Base-by-base conservation (phyloP, 2,329 filamentous ascomycete genomes). In the Pseudogymnoascus sp. region DNA sequence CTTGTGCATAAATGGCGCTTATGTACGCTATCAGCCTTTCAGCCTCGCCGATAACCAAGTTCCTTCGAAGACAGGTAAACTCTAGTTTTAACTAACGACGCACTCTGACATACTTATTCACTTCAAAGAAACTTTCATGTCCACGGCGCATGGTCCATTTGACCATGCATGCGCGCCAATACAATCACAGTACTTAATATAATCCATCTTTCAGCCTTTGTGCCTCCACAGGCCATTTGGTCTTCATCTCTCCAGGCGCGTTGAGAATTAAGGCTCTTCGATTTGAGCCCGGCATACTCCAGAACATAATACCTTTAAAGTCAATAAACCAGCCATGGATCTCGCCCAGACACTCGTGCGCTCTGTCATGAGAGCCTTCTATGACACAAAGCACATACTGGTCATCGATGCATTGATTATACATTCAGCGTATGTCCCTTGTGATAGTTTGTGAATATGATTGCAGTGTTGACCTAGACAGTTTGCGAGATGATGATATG, bases 301-400 rank as follows among this genome's bases (percentile, higher is more conserved):
- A 33, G n/a, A 35, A n/a, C 9, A 55, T 33, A 35, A 33, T 35
- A 55, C 17, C 29, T 35, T 21, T 55, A 9, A 17, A 13, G n/a
- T 33, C 21, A 35, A 55, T 9, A 55, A 55, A 33, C 27, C 48
- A 33, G 76, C 71, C 63, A 85, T 88, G 79, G 84, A 89, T 74
- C 81, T 87, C 67, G 85, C 86, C 61, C 85, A 92, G 74, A 87
- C 88, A 41, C 86, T 97, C 67, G 86, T 97, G 71, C 90, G 92
- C 75, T 94, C 88, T 61, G 90, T 92, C 39, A 88, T 87, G 71
- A 89, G 92, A 73, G 87, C 90, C 62, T 96, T 96, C 78, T 95
- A 94, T 76, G 84, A 90, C 66, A 91, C 89, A 36, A 89, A 91
- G 70, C 88, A 94, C 71, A 87, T 94, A 65, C 82, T 96, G 55